Base-by-base conservation (phyloP, 2,329 filamentous ascomycete genomes). In the Aureobasidium zeae region DNA sequence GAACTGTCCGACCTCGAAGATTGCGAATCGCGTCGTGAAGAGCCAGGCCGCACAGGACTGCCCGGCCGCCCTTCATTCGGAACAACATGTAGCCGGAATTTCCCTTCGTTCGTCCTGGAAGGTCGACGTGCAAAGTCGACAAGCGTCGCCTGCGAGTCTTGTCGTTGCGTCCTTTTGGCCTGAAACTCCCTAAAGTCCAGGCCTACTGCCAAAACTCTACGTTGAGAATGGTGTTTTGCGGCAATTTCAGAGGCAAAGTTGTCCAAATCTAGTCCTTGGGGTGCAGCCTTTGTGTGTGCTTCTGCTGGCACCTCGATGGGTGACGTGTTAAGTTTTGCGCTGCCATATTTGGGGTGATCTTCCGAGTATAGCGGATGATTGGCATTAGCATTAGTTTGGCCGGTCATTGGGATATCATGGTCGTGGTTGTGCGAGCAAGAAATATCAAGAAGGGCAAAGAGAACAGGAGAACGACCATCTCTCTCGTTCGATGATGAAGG, bases 311-410 rank as follows among this genome's bases (percentile, higher is more conserved):
- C 26, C 28, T 24, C 25, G 2, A 45, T 19, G 13, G 28, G 37
- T 5, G 33, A 28, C 13, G 34, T 28, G n/a, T 12, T 20, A 25
- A 32, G 25, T n/a, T 24, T 32, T 29, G 43, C 22, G 16, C 21
- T 45, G 32, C 43, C 43, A 36, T 36, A 45, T 17, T 45, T 45
- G 9, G 43, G 43, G 33, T 45, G 43, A 28, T 45, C 43, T 16
- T 45, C 43, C 21, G 43, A 45, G 26, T 45, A 45, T 6, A 45
- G 33, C 20, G 43, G 43, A 31, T 45, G 38, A 21, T 16, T 31
- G 34, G 22, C 12, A 29, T 45, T 45, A 38, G 43, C 33, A 31
- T 37, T 30, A 16, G 32, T 19, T 16, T 41, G 37, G 37, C 32
- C 37, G 32, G 37, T 41, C 37, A 41, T 41, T 19, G 28, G 36